Base-by-base conservation (phyloP, 306 rosid genomes). In the Begonia peltatifolia region DNA sequence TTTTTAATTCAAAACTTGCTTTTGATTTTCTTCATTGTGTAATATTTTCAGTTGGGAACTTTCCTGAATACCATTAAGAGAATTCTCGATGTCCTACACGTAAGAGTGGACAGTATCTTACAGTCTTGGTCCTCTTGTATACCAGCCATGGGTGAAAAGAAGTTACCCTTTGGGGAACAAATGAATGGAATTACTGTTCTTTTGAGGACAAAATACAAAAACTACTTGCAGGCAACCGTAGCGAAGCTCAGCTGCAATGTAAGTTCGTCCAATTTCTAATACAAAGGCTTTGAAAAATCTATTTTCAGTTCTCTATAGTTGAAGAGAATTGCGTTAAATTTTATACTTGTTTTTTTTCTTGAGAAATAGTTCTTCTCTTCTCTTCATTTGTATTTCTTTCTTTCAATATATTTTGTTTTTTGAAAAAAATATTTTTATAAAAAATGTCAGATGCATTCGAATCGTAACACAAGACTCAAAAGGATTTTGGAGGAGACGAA, bases 51-150 rank as follows among this genome's bases (percentile, higher is more conserved):
- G 97, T 68, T 90, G 55, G 97, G 97, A 68, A 83, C 65, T 41
- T 90, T 90, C 66, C 63, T 90, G 55, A 90, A 90, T 80, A 90
- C 95, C 58, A 46, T 86, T 75, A 90, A 85, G 82, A 80, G 97
- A 72, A 90, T 83, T 73, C 82, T 90, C 55, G 97, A 90, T 63
- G 82, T 90, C 71, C 83, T 85, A 5, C 97, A 86, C 53, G 71
- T 82, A 69, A 80, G 82, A 76, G 94, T 90, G 64, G 97, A 90
- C 73, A 95, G 80, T 55, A 83, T 83, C 67, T 77, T 90, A 47
- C 85, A 78, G 82, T 73, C 94, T 17, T 90, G 97, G 97, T 87
- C 95, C 22, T 76, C 95, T 42, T 84, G 64, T 63, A 65, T 86
- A 55, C 95, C 97, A 23, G 76, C 63, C 23, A 67, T 79, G 74